Base-by-base conservation (phyloP, 2,329 filamentous ascomycete species). In the Microdochium paspali region DNA sequence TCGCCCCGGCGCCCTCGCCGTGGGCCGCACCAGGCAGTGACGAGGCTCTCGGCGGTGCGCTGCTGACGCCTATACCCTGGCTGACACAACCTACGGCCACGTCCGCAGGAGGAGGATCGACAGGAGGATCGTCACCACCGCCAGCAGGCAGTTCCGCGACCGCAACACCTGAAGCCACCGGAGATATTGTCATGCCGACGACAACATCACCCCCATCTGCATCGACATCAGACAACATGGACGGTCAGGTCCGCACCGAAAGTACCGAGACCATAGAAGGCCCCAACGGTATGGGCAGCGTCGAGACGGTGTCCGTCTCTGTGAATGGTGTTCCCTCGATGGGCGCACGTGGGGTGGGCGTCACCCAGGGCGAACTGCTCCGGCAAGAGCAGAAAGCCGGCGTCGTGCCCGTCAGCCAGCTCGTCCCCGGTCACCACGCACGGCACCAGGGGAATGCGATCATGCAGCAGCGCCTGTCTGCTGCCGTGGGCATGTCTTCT, bases 21-120 rank as follows among this genome's bases (percentile, higher is more conserved):
- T 61, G 53, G 47, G 64, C 70, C 12, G 62, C 67, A 0, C 70
- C 91, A 6, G 90, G 89, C 2, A 89, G 86, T 44, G 91, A 97
- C 57, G 91, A 96, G 62, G 85, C 85, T 12, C 71, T 97, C 1
- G 91, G 91, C 21, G 93, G 93, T 6, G 93, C 93, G 0, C 73
- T 96, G 18, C 73, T 98, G 45, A 97, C 91, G 1, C 93, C 91
- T 1, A 97, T 98, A 49, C 87, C 90, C 0, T 98, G 93, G 93
- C 70, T 97, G 45, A 54, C 63, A 20, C 35, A 40, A 12, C 35
- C 35, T 7, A 21, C 35, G 4, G 35, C 35, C 4, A 12, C 35
- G 26, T 7, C 13, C 7, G 26, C 26, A n/a, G n/a, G n/a, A n/a
- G n/a, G n/a, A n/a, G n/a, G n/a, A n/a, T n/a, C n/a, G n/a, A n/a